Base-by-base conservation (phyloP, 140 eudicot species). In the Senecio squalidus region DNA sequence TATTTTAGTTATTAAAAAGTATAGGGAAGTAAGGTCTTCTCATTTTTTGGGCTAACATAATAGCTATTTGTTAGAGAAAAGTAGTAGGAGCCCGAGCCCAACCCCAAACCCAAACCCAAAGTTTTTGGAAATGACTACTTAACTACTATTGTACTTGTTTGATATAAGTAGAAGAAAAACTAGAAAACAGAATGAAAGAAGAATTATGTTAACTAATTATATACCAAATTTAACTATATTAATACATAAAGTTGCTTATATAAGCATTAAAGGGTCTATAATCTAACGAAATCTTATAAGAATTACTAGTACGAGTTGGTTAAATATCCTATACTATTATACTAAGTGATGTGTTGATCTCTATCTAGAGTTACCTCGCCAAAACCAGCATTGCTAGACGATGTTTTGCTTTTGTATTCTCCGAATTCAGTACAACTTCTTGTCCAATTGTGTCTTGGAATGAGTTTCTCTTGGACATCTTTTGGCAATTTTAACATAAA, bases 341-440 rank as follows among this genome's bases (percentile, higher is more conserved):
- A 22, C 63, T 70, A 39, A 2, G 29, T 22, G 11, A 40, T 41
- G 16, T 55, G 54, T n/a, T 23, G 28, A 5, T 66, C 71, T 54
- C 43, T 66, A 9, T 66, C 44, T 54, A 41, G 36, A 2, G 72
- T 54, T 66, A 61, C 74, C 62, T 82, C 83, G 2, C 60, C 85
- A 9, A 80, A 80, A 24, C 83, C 82, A 51, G 65, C 69, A 64
- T 66, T 67, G 4, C 80, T 82, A 0, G 69, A 63, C 9, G 69
- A 41, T 5, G 64, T 55, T 62, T 78, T 74, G 70, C 73, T 74
- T 58, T 66, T 68, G 46, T 51, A 78, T 26, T 86, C 88, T 10
- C 96, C 94, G 40, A 91, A 91, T 20, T 77, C 70, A 1, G 88
- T 78, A 62, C 90, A 84, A 65, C 96, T 91, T 73, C 74, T 72